Conservation (phyloP, 345 rosid genomes). For the Dipteronia sinensis region DNA sequence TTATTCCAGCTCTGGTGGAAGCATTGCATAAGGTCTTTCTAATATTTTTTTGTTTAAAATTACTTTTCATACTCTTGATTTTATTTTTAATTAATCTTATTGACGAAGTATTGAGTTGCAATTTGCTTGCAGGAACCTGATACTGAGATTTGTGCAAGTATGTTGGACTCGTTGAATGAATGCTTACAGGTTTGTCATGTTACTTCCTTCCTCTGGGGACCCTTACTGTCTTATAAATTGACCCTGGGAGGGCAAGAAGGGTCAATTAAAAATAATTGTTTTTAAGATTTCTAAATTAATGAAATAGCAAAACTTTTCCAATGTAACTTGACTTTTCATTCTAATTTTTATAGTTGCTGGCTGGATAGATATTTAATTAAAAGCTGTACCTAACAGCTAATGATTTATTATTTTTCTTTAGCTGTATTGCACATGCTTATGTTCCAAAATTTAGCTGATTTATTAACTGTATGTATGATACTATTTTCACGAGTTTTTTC, state of each 20-base stretch:
- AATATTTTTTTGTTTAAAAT: neutral
- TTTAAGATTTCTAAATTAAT: too few species aligned
- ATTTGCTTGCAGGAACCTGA: constrained; percentile 87
- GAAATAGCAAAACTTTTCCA: neutral
- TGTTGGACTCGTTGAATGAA: constrained; percentile 96
- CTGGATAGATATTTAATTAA: neutral
- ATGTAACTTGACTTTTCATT: neutral
- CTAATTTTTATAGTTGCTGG: neutral
- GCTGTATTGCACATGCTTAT: neutral
- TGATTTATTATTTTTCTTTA: neutral
- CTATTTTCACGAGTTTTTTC: too few species aligned
- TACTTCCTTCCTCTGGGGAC: too few species aligned
- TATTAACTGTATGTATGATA: neutral
- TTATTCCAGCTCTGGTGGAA: constrained; percentile 91
- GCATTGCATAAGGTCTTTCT: constrained; percentile 87
- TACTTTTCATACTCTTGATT: neutral
- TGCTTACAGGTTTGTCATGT: constrained; percentile 80
- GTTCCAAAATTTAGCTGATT: neutral
- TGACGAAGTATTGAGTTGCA: constrained; percentile 10
- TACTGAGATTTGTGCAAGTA: constrained; percentile 91
- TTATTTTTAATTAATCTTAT: constrained; percentile 1
- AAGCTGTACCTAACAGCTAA: neutral
- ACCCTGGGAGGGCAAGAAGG: neutral
- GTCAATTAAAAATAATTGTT: too few species aligned
- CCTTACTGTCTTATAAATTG: too few species aligned